A percentile compares a stretch with the other conserved stretches of the same genome.
Conservation (phyloP, 2,329 filamentous ascomycete species). For the Clonostachys rosea region DNA sequence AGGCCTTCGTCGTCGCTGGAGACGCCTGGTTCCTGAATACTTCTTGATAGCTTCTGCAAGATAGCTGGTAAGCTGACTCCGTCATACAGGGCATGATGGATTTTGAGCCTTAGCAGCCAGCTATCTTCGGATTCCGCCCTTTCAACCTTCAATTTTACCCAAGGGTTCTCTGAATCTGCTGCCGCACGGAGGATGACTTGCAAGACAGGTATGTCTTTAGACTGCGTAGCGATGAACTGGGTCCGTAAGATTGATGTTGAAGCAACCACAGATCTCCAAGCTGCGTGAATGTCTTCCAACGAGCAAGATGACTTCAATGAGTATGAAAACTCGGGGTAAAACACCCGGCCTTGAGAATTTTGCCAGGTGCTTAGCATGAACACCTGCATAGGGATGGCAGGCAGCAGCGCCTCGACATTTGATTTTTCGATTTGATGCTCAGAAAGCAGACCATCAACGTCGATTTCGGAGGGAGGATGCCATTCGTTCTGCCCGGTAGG, state of each 20-base stretch:
- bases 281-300: constrained; percentile 38
- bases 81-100: constrained; percentile 89
- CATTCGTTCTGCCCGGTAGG: not conserved
- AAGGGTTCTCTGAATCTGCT: constrained; percentile 6
- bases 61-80: constrained; percentile 70
- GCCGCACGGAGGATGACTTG: constrained; percentile 50
- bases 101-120: constrained; percentile 44
- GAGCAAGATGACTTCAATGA: constrained; percentile 21
- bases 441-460: constrained; percentile 29
- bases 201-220: constrained; percentile 45
- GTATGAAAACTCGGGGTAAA: constrained; percentile 71
- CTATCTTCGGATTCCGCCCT: constrained; percentile 5
- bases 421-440: constrained; percentile 30
- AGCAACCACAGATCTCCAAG: constrained; percentile 57
- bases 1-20: not conserved
- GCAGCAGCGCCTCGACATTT: constrained; percentile 54
- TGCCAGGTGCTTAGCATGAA: constrained; percentile 81
- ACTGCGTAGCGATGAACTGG: constrained; percentile 48
- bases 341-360: constrained; percentile 59
- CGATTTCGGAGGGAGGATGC: constrained; percentile 14
- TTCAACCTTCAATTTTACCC: constrained; percentile 13
- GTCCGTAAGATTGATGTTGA: constrained; percentile 66
- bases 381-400: constrained; percentile 70
- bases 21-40: not conserved
- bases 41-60: constrained; percentile 32